Evolutionary conservation across 1,284 basidiomycete genomes (phyloP).

Genomic region (Fomitopsis palustris): DNA sequence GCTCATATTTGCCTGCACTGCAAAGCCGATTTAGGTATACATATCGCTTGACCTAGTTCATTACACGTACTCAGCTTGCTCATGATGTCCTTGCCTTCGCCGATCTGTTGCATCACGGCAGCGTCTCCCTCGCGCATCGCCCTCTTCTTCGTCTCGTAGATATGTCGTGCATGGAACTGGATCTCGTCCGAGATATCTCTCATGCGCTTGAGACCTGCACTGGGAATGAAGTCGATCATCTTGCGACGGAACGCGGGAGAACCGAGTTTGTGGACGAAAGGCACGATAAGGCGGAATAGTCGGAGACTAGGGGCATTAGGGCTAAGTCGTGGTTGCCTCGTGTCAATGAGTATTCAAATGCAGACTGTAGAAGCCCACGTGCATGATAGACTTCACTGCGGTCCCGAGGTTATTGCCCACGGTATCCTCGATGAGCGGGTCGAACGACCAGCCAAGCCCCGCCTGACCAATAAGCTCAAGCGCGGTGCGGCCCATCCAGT

Average conservation of each 20-base stretch:
- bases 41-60: not conserved
- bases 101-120: slow-evolving; percentile 29
- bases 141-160: slow-evolving; percentile 36
- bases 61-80: slow-evolving; percentile 38
- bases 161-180: slow-evolving; percentile 22
- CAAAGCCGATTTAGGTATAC: not conserved
- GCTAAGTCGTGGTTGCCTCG: not conserved
- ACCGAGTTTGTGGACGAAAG: not conserved
- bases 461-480: slow-evolving; percentile 35
- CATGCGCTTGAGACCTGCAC: slow-evolving; percentile 6
- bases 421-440: slow-evolving; percentile 13
- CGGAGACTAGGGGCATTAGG: slow-evolving; percentile 6
- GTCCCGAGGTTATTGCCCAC: not conserved
- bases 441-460: slow-evolving; percentile 34
- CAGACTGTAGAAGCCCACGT: not conserved
- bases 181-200: slow-evolving; percentile 12
- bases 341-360: slow-evolving; percentile 26
- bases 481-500: slow-evolving; percentile 32
- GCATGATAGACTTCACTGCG: not conserved
- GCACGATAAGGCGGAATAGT: not conserved
- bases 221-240: not conserved
- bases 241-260: not conserved
- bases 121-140: slow-evolving; percentile 34
- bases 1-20: slow-evolving; percentile 12
- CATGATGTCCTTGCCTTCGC: slow-evolving; percentile 42